Evolutionary conservation across 2,329 filamentous ascomycete genomes (phyloP).

Genomic region (Incumbomyces lentus): DNA sequence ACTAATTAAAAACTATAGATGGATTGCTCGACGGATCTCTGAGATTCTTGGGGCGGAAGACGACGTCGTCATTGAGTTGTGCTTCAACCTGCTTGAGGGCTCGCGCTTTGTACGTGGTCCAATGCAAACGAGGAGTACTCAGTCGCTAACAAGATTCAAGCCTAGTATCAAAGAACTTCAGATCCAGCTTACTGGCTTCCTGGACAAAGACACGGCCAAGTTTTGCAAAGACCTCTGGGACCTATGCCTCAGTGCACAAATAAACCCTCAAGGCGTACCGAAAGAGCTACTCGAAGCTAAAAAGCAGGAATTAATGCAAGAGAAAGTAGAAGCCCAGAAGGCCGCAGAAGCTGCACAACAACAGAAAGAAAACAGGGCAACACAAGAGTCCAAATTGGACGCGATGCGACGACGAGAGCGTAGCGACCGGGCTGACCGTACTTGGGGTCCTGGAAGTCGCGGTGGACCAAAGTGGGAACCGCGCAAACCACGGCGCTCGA

Average conservation of each 20-base stretch:
- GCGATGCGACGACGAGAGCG: constrained; percentile 51
- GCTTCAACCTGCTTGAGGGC: constrained; percentile 60
- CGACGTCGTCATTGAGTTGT: constrained; percentile 86
- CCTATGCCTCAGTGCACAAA: constrained; percentile 79
- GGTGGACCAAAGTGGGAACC: constrained; percentile 38
- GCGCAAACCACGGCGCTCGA: constrained; percentile 38
- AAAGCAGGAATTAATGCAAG: constrained; percentile 86
- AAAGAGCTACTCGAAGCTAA: constrained; percentile 93
- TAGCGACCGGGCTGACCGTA: constrained; percentile 28
- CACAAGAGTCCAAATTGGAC: constrained; percentile 61
- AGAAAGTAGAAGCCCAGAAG: constrained; percentile 60
- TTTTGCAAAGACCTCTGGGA: constrained; percentile 96
- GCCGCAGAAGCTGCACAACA: constrained; percentile 39
- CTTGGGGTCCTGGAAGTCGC: constrained; percentile 25
- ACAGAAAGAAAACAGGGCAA: constrained; percentile 29
- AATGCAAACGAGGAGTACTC: too few species aligned
- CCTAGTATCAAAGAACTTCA: constrained; percentile 93
- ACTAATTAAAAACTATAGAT: constrained; percentile 46
- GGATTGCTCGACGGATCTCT: constrained; percentile 82
- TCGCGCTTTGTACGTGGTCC: constrained; percentile 56
- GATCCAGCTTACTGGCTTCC: constrained; percentile 86
- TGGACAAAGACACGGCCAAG: constrained; percentile 76
- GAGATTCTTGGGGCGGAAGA: constrained; percentile 87
- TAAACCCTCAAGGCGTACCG: constrained; percentile 78
- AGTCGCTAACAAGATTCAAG: constrained; percentile 36